phyloP scores from a whole-genome alignment of 352 stramenopile genomes.

The Vaucheria bursata region DNA sequence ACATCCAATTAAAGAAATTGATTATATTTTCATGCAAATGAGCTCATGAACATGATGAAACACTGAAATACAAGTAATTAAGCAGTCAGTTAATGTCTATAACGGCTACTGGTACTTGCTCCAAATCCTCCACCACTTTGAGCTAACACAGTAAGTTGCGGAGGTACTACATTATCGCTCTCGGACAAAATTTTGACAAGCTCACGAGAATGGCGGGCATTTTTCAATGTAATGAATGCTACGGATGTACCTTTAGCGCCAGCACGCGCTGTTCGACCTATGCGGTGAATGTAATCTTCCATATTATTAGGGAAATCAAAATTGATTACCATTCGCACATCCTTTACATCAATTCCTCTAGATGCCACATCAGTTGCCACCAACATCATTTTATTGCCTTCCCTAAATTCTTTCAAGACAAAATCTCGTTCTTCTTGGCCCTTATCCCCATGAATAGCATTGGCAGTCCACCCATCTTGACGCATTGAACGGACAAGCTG shows the following conservation, averaged over 20 bases:
- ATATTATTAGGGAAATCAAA: constrained; percentile 98
- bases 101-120: constrained; percentile 27
- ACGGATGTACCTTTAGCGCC: constrained; percentile 85
- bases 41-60: no score
- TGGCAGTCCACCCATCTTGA: constrained; percentile 81
- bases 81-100: constrained; percentile 13
- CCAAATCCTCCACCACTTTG: constrained; percentile 33
- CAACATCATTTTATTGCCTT: constrained; percentile 77
- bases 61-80: no score
- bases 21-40: no score
- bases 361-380: constrained; percentile 98
- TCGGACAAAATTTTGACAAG: constrained; percentile 41
- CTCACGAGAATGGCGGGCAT: constrained; percentile 22
- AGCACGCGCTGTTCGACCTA: constrained; percentile 93
- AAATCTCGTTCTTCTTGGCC: constrained; percentile 91
- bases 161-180: constrained; percentile 32
- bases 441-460: constrained; percentile 98
- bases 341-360: constrained; percentile 96
- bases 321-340: constrained; percentile 98
- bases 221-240: constrained; percentile 74
- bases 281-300: constrained; percentile 96
- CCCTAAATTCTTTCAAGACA: constrained; percentile 93
- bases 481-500: constrained; percentile 85
- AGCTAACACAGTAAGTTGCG: constrained; percentile 33
- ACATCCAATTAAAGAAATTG: no score